Base-by-base conservation (phyloP, 2,329 filamentous ascomycete genomes). In the Tolypocladium ovalisporum region DNA sequence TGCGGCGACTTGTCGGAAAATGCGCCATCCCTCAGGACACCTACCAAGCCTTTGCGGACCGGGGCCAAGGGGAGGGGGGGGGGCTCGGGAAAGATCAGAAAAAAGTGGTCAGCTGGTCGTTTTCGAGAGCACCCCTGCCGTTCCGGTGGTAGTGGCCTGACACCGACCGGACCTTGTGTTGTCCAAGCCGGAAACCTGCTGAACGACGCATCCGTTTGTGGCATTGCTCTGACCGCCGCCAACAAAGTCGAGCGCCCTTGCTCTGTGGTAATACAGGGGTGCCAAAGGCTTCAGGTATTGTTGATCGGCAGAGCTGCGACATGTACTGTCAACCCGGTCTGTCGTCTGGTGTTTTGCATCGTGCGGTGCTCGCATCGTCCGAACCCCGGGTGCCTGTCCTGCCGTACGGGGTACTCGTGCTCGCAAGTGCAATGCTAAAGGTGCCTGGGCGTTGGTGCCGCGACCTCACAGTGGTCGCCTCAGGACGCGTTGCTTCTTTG, bases 251-350 rank as follows among this genome's bases (percentile, higher is more conserved):
- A 39, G 7, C 4, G 39, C n/a, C n/a, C 19, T 42, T 9, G 39
- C 39, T 37, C 39, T 10, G 39, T 40, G 40, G 9, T 15, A n/a
- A n/a, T n/a, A 24, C 40, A 44, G 40, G 40, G 22, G 40, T 10
- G n/a, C 40, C 9, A n/a, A 9, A n/a, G 47, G 47, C 27, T n/a
- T 51, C 44, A n/a, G 9, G 19, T 34, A 17, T 13, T 27, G 12
- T 39, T 44, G 52, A 57, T 58, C 42, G 36, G 37, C 54, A 57
- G 44, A 36, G 37, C 51, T 53, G 39, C 32, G 51, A 47, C 54
- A 51, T 42, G 52, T n/a, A 32, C 32, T 7, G 42, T 24, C 13
- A 22, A 13, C 12, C 40, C n/a, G 52, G 24, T 22, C 37, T 47
- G 54, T 34, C 54, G 8, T 55, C 54, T 55, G 39, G 27, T 35